phyloP scores from a whole-genome alignment of 192 early-diverging fungal genomes.

The Backusella macrospora region DNA sequence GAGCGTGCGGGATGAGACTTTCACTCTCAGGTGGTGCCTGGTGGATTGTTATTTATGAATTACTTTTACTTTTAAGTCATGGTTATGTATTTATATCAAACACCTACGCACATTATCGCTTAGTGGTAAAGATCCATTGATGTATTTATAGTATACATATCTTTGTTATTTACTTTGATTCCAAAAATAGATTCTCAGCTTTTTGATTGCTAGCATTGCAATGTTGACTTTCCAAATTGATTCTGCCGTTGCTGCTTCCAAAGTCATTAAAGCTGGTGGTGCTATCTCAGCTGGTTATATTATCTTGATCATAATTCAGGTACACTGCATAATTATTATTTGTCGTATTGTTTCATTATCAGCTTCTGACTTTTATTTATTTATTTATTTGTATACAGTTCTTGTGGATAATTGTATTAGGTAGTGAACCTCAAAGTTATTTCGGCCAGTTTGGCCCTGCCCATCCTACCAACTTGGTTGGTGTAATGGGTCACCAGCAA shows the following conservation, averaged over 20 bases:
- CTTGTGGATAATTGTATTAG: conserved; percentile 71
- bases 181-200: conserved; percentile 32
- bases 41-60: conserved; percentile 40
- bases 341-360: not conserved
- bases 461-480: not conserved
- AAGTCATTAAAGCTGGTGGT: not conserved
- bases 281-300: conserved; percentile 33
- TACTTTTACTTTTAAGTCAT: conserved; percentile 22
- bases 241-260: not conserved
- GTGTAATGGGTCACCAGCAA: conserved; percentile 43
- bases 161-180: not conserved
- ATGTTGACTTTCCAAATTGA: conserved; percentile 28
- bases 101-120: conserved; percentile 18
- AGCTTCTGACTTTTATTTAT: not conserved
- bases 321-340: conserved; percentile 1
- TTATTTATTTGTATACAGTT: conserved; percentile 37
- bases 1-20: conserved; percentile 23
- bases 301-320: conserved; percentile 38
- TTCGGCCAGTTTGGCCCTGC: conserved; percentile 4
- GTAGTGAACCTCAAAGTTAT: conserved; percentile 46
- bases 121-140: conserved; percentile 11
- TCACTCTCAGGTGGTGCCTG: conserved; percentile 15
- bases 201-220: conserved; percentile 32
- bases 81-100: conserved; percentile 15
- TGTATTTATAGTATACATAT: not conserved